Base-by-base conservation (phyloP, 805 yeast genomes). In the Candida stauntonica region DNA sequence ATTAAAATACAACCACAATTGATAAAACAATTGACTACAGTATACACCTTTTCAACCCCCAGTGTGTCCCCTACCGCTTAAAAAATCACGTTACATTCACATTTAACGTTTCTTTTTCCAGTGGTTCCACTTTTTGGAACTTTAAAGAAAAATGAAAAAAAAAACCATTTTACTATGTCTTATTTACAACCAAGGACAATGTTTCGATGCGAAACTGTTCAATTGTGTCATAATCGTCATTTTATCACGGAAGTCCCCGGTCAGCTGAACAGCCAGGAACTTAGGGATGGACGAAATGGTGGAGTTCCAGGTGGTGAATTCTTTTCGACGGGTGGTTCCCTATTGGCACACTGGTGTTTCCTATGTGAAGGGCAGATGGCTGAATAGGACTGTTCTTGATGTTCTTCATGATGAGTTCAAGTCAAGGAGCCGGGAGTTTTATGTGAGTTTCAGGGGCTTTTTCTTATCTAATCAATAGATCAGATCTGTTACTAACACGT, bases 301-400 rank as follows among this genome's bases (percentile, higher is more conserved):
- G 3, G 36, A 36, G 41, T 33, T 33, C 6, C 39, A 34, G 30
- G 36, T 37, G 4, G 13, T 19, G 8, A 20, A 41, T 36, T 31
- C 38, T 0, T 64, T 87, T 35, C 64, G 96, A 38, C 66, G 81
- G 38, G 84, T 91, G 5, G 67, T 77, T 0, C 97, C 98, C 0
- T 89, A 91, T 17, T 39, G 39, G 35, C 49, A 51, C 35, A 44
- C 52, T 5, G 36, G 42, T 11, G 18, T 19, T 4, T 28, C 42
- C 11, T 41, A 40, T 18, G 56, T 46, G 9, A 53, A 51, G 33
- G 58, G 58, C 9, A 42, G 56, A 2, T 53, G 58, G 58, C 36
- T 53, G 14, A 35, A 41, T 17, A 40, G 51, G 9, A 36, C 48
- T 1, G 20, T 53, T 1, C 36, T 51, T 3, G 55, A 53, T 4